These are phyloP conservation scores for Beauveria medogensis DNA, from an alignment of 2,329 filamentous ascomycete genomes.

Conservation along the genomic window DNA sequence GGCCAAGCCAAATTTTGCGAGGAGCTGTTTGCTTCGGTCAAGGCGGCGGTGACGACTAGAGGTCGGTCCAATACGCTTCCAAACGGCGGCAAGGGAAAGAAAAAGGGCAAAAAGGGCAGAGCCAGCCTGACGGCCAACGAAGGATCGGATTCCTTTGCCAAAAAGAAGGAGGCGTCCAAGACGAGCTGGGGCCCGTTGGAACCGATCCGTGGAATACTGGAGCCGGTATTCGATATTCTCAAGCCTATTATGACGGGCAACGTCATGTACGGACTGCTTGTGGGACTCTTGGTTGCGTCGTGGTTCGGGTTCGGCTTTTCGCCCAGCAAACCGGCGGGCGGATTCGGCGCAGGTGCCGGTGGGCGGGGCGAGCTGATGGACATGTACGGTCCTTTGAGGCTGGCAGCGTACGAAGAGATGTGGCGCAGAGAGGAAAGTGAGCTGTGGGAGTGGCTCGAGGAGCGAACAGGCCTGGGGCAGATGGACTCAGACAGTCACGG, in stretches of 20 bases:
- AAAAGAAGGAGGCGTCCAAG: conserved; percentile 33
- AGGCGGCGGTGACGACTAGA: conserved; percentile 61
- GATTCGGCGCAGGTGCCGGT: conserved; percentile 24
- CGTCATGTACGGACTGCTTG: conserved; percentile 65
- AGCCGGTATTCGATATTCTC: conserved; percentile 62
- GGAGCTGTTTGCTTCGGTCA: conserved; percentile 68
- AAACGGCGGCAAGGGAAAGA: conserved; percentile 50
- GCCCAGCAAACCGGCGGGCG: conserved; percentile 27
- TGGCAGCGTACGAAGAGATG: conserved; percentile 85
- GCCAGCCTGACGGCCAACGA: conserved; percentile 36
- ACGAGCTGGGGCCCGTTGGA: conserved; percentile 74
- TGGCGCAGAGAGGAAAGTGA: conserved; percentile 84
- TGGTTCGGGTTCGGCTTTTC: conserved; percentile 61
- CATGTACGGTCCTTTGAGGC: conserved; percentile 48
- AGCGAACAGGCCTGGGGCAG: conserved; percentile 66
- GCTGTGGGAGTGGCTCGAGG: conserved; percentile 89
- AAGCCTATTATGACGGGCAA: conserved; percentile 67
- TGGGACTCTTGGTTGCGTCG: conserved; percentile 62
- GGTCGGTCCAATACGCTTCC: conserved; percentile 39
- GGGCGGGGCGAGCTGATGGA: conserved; percentile 15
- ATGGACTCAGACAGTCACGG: conserved; percentile 30
- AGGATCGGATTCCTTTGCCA: conserved; percentile 29
- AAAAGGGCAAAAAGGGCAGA: conserved; percentile 49
- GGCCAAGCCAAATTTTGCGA: conserved; percentile 79
- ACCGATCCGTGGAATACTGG: conserved; percentile 60